Evolutionary conservation across 202 grass and related monocot genomes (phyloP).

Genomic region (Saccharum hybrid): DNA sequence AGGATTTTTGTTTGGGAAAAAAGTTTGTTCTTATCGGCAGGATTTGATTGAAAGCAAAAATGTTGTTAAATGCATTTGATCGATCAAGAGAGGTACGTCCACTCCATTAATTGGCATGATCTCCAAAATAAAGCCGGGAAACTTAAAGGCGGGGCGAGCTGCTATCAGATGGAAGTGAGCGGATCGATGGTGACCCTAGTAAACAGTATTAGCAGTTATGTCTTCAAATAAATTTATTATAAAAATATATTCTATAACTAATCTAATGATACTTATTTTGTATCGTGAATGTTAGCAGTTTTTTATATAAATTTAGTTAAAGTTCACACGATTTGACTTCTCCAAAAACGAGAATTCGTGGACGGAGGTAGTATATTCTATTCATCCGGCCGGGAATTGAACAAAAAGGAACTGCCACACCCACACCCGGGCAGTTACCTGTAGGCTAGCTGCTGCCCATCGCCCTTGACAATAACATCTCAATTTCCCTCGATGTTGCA

Average conservation of each 20-base stretch:
- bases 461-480: conserved; percentile 35
- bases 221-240: no score
- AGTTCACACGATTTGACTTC: no score
- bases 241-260: no score
- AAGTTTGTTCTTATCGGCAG: neutral
- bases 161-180: neutral
- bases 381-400: neutral
- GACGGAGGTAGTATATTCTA: neutral
- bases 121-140: neutral
- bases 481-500: conserved; percentile 25
- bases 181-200: neutral
- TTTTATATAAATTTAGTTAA: no score
- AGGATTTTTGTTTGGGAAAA: neutral
- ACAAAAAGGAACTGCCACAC: conserved; percentile 5
- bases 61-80: neutral
- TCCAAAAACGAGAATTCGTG: no score
- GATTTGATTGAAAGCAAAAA: neutral
- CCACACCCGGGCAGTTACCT: conserved; percentile 20
- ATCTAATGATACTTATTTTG: no score
- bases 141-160: neutral
- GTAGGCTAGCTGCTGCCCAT: neutral
- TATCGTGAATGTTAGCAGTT: no score
- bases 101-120: neutral
- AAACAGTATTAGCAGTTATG: no score
- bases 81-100: neutral